Percentiles rank a stretch among this genome's conserved stretches.
These are phyloP conservation scores for Geum urbanum DNA, from an alignment of 306 rosid species.

Conservation along the genomic window DNA sequence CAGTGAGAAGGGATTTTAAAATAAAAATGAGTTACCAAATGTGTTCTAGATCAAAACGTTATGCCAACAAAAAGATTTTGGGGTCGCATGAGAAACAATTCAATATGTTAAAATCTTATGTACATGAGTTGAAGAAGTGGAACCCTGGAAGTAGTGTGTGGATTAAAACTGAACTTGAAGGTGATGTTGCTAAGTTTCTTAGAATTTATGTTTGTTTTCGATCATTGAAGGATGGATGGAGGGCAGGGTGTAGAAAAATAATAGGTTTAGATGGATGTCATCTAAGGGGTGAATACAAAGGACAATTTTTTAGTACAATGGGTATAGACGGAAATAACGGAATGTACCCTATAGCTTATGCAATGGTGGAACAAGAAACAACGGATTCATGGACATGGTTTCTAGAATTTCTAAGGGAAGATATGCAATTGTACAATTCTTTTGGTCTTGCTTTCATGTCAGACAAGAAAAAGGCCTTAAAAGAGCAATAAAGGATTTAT, in stretches of 20 bases:
- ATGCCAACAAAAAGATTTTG: no score
- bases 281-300: background rate
- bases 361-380: background rate
- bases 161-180: background rate
- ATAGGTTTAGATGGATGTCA: background rate
- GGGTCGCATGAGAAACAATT: background rate
- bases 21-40: no score
- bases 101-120: background rate
- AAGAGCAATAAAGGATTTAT: background rate
- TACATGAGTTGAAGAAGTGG: background rate
- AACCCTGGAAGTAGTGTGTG: background rate
- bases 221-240: background rate
- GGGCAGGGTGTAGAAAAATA: background rate
- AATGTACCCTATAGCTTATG: background rate
- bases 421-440: background rate
- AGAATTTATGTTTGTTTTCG: background rate
- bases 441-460: background rate
- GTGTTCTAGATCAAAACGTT: no score
- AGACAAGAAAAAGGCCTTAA: background rate
- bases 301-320: background rate
- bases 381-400: background rate
- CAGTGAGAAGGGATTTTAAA: no score
- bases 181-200: background rate
- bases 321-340: background rate
- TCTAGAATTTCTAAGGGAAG: background rate